Evolutionary conservation across 441 rosid genomes (phyloP).

Genomic region (Erysimum cheiri): DNA sequence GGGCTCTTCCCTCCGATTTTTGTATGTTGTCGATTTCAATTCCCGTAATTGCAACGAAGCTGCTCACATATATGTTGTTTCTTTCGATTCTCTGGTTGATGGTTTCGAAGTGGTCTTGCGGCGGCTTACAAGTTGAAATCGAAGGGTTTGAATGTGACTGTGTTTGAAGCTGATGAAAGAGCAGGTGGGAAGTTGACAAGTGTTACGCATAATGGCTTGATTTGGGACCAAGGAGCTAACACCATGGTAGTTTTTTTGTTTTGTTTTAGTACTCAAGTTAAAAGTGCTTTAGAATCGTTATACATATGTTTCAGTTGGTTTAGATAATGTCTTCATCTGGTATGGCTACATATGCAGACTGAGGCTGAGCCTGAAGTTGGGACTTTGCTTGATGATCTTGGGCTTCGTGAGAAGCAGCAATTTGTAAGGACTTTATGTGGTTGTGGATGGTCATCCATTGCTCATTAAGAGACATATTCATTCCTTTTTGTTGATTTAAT

Average conservation of each 20-base stretch:
- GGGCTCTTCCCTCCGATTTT: neutral
- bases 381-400: constrained; percentile 75
- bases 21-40: neutral
- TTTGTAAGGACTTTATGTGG: constrained; percentile 57
- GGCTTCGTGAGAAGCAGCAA: constrained; percentile 83
- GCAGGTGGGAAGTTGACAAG: constrained; percentile 90
- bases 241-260: constrained; percentile 64
- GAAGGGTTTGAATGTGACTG: constrained; percentile 72
- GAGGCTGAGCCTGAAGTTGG: constrained; percentile 80
- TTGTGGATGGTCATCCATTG: constrained; percentile 23
- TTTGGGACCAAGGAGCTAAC: constrained; percentile 98
- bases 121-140: constrained; percentile 92
- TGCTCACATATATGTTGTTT: constrained; percentile 9
- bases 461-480: neutral
- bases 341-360: constrained; percentile 56
- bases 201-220: constrained; percentile 59
- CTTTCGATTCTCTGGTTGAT: neutral
- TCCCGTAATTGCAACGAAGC: neutral
- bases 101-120: constrained; percentile 75
- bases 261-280: neutral
- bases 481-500: neutral
- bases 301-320: neutral
- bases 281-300: neutral
- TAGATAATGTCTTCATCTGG: constrained; percentile 3
- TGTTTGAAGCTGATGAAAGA: constrained; percentile 84